phyloP scores from a whole-genome alignment of 495 filamentous ascomycete genomes.

The Pyronema omphalodes region DNA sequence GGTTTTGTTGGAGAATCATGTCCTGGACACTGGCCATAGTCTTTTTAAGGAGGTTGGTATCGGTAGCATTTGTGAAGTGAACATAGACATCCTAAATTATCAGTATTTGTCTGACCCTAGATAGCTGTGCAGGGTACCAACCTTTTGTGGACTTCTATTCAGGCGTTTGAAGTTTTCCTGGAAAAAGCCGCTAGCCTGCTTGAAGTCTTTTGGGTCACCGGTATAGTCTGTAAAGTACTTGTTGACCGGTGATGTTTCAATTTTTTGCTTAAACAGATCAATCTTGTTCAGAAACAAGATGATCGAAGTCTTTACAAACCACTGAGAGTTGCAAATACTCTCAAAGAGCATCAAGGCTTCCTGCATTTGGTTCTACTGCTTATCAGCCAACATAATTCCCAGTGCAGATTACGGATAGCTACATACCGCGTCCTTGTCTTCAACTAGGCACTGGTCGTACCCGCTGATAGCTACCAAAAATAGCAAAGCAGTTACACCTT shows the following conservation, averaged over 20 bases:
- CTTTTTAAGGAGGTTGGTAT: slow-evolving; percentile 87
- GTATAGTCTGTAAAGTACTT: slow-evolving; percentile 89
- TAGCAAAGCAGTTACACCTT: slow-evolving; percentile 81
- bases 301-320: slow-evolving; percentile 90
- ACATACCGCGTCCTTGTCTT: slow-evolving; percentile 91
- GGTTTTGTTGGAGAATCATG: slow-evolving; percentile 97
- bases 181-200: slow-evolving; percentile 63
- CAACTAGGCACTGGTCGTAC: slow-evolving; percentile 91
- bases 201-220: slow-evolving; percentile 36
- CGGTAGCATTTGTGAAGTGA: slow-evolving; percentile 86
- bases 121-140: neutral
- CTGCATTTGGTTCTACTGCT: slow-evolving; percentile 93
- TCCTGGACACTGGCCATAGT: slow-evolving; percentile 96
- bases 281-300: slow-evolving; percentile 99
- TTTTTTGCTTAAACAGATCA: slow-evolving; percentile 87
- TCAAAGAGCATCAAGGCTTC: slow-evolving; percentile 97
- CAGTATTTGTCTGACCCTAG: neutral
- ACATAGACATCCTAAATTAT: slow-evolving; percentile 55
- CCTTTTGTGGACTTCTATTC: slow-evolving; percentile 61
- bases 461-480: slow-evolving; percentile 94
- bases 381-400: neutral
- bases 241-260: slow-evolving; percentile 58
- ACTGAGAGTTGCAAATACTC: slow-evolving; percentile 89
- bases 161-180: slow-evolving; percentile 74
- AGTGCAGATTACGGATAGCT: neutral